These are phyloP conservation scores for Quercus agrifolia DNA, from an alignment of 306 rosid genomes.

Conservation along the genomic window DNA sequence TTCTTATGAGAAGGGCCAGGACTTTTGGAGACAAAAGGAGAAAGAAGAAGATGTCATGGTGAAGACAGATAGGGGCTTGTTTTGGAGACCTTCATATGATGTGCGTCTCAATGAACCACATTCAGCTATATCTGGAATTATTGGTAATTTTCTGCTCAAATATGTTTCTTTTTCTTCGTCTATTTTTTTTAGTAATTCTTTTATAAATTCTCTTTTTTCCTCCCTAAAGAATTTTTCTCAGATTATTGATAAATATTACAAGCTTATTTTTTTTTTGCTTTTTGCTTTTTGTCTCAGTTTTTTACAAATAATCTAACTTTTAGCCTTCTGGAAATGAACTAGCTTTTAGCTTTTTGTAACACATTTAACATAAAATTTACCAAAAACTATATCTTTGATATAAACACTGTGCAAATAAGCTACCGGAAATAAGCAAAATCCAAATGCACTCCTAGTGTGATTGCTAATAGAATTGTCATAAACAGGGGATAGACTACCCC, in stretches of 20 bases:
- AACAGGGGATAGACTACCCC: background rate
- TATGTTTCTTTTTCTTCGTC: background rate
- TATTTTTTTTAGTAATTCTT: too few species aligned
- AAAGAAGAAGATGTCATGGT: constrained; percentile 20
- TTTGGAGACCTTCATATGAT: constrained; percentile 56
- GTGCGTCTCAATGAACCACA: constrained; percentile 64
- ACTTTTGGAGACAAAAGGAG: constrained; percentile 59
- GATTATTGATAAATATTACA: background rate
- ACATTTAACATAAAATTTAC: too few species aligned
- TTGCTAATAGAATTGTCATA: background rate
- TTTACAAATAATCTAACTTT: too few species aligned
- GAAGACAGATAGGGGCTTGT: constrained; percentile 17
- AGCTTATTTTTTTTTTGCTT: background rate
- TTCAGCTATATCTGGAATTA: constrained; percentile 67
- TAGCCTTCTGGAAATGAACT: too few species aligned
- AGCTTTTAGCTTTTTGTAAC: too few species aligned
- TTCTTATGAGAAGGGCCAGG: constrained; percentile 56
- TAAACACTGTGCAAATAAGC: too few species aligned
- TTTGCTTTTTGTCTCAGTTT: too few species aligned
- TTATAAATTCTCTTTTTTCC: background rate
- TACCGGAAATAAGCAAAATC: too few species aligned
- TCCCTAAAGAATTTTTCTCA: background rate
- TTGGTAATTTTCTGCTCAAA: constrained; percentile 47
- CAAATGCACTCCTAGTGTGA: background rate
- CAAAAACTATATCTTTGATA: too few species aligned